phyloP scores from a whole-genome alignment of 2,329 filamentous ascomycete species.

The Xylariaceae sp. region DNA sequence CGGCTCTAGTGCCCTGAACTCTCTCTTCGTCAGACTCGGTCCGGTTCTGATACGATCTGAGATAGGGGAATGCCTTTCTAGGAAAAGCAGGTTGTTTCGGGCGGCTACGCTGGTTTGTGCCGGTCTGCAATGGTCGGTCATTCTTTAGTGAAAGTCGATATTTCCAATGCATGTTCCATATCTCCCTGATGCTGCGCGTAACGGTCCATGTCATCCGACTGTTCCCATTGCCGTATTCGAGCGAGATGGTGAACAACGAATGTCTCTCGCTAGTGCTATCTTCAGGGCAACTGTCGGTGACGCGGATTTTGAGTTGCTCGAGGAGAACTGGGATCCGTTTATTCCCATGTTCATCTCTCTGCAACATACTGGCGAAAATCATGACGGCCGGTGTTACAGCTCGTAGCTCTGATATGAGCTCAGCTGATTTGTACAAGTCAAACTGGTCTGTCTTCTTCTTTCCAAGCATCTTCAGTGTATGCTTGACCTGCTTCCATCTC shows the following conservation, averaged over 20 bases:
- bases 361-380: conserved; percentile 95
- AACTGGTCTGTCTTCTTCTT: conserved; percentile 82
- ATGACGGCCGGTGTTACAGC: conserved; percentile 89
- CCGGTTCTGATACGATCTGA: conserved; percentile 72
- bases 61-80: conserved; percentile 80
- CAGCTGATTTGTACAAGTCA: conserved; percentile 91
- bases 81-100: conserved; percentile 88
- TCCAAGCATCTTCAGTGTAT: conserved; percentile 67
- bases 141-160: conserved; percentile 85
- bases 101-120: conserved; percentile 58
- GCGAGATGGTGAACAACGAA: conserved; percentile 80
- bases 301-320: conserved; percentile 85
- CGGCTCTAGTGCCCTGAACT: conserved; percentile 36
- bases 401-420: conserved; percentile 89
- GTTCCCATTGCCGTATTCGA: conserved; percentile 93
- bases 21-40: conserved; percentile 70
- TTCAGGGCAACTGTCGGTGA: conserved; percentile 71
- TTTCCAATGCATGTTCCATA: conserved; percentile 85
- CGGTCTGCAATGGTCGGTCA: conserved; percentile 72
- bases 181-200: conserved; percentile 78
- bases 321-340: conserved; percentile 90
- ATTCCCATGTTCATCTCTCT: conserved; percentile 92
- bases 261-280: conserved; percentile 65
- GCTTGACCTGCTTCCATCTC: conserved; percentile 91
- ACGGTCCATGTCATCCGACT: conserved; percentile 97